phyloP scores from a whole-genome alignment of 1,139 yeast genomes.

The Suhomyces guaymorum region DNA sequence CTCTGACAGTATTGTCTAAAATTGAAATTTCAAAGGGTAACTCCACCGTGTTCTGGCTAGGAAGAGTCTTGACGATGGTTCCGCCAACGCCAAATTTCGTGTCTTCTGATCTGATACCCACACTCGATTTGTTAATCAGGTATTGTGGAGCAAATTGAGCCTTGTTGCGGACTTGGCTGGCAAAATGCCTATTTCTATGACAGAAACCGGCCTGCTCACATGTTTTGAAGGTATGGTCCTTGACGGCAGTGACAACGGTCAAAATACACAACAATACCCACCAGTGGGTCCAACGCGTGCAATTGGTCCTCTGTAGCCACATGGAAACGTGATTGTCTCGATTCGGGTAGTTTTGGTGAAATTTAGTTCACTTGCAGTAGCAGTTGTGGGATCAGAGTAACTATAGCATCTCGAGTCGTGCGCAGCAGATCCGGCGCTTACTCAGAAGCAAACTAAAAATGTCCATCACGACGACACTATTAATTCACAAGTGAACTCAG shows the following conservation, averaged over 20 bases:
- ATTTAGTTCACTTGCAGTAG: too few relatives aligned
- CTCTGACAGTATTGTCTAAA: conserved; percentile 56
- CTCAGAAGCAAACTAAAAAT: conserved; percentile 2
- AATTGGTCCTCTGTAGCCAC: conserved; percentile 3
- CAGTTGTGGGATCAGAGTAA: too few relatives aligned
- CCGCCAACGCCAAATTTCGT: conserved; percentile 38
- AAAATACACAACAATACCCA: conserved; percentile 7
- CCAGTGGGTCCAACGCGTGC: conserved; percentile 7
- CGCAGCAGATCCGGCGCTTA: conserved; percentile 1
- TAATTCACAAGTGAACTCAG: not conserved
- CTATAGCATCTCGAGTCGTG: too few relatives aligned
- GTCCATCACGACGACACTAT: not conserved
- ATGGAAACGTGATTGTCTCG: too few relatives aligned
- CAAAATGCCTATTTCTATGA: conserved; percentile 73
- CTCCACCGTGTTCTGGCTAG: conserved; percentile 28
- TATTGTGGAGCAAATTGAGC: conserved; percentile 49
- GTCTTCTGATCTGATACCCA: conserved; percentile 28
- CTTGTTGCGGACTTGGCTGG: conserved; percentile 42
- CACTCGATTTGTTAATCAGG: conserved; percentile 44
- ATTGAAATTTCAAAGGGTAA: conserved; percentile 61
- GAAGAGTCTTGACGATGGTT: conserved; percentile 43
- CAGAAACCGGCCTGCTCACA: conserved; percentile 89
- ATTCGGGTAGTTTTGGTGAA: too few relatives aligned
- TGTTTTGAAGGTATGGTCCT: conserved; percentile 71
- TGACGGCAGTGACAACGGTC: conserved; percentile 45